Base-by-base conservation (phyloP, 805 yeast genomes). In the Groenewaldozyma tartarivorans region DNA sequence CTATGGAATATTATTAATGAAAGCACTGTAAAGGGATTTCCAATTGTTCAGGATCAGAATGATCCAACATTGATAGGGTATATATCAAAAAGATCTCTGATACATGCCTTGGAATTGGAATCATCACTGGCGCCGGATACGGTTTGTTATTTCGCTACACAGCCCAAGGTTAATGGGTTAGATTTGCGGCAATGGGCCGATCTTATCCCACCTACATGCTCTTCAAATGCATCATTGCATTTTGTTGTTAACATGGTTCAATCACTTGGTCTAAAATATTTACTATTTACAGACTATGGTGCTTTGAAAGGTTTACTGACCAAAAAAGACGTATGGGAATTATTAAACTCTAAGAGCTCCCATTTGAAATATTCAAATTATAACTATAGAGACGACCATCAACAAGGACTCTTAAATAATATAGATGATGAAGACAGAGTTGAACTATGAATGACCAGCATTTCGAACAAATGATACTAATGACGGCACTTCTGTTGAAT, bases 61-160 rank as follows among this genome's bases (percentile, higher is more conserved):
- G 62, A 54, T 36, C 64, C 54, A 20, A 55, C 49, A 2, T 46
- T 74, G 2, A 33, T 64, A 2, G 79, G 79, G 1, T 69, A 65
- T 58, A 49, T 74, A 3, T 53, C 70, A 1, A 44, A 65, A 3
- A 55, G 52, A 27, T 72, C 68, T 22, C 46, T 74, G 18, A 42
- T 45, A 11, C 41, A 48, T 4, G 67, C 68, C 16, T 37, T 65
- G 17, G 42, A 40, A 2, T 48, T 47, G 17, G 41, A 42, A 44
- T 35, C 43, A 35, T 37, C 34, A n/a, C 27, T 26, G n/a, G 38
- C 37, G 2, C n/a, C n/a, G n/a, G 32, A 44, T 20, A 19, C 36
- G 4, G 13, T 24, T 24, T 24, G 29, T 24, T 24, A 24, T 13
- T 24, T 24, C 29, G 7, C 29, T 13, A n/a, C 20, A 3, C 21